Percentiles rank a stretch among this genome's conserved stretches.
phyloP scores from a whole-genome alignment of 116 monocot genomes.

The Phalaenopsis hybrid region DNA sequence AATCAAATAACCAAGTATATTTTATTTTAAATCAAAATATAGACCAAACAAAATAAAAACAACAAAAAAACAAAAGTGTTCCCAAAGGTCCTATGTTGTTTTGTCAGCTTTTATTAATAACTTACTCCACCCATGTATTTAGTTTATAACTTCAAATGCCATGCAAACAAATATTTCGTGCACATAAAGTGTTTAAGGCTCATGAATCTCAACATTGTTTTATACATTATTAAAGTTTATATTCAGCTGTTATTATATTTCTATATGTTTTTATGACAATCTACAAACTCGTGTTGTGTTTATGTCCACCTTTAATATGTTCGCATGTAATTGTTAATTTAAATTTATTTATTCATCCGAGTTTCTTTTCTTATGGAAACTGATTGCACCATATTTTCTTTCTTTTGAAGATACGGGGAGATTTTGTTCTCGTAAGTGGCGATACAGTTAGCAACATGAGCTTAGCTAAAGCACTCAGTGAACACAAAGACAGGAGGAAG shows the following conservation, averaged over 20 bases:
- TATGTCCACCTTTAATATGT: background rate
- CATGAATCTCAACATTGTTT: background rate
- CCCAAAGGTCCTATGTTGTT: background rate
- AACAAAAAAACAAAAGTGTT: no score
- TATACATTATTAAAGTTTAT: background rate
- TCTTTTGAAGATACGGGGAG: constrained; percentile 76
- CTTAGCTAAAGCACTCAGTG: constrained; percentile 67
- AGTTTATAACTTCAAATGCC: background rate
- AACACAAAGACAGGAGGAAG: constrained; percentile 92
- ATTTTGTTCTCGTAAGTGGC: constrained; percentile 94
- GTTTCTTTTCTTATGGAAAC: background rate
- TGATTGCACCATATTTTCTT: constrained; percentile 1
- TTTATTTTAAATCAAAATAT: no score
- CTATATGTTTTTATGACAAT: background rate
- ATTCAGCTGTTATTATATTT: background rate
- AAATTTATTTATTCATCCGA: background rate
- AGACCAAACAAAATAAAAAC: no score
- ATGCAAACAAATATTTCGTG: background rate
- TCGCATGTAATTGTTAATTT: background rate
- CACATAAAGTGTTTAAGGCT: background rate
- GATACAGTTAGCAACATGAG: constrained; percentile 93
- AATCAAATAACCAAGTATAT: no score
- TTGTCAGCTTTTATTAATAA: background rate
- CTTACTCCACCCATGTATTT: background rate
- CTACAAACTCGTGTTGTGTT: background rate